These are phyloP conservation scores for Aspergillus homomorphus DNA, from an alignment of 495 filamentous ascomycete species.

Conservation along the genomic window DNA sequence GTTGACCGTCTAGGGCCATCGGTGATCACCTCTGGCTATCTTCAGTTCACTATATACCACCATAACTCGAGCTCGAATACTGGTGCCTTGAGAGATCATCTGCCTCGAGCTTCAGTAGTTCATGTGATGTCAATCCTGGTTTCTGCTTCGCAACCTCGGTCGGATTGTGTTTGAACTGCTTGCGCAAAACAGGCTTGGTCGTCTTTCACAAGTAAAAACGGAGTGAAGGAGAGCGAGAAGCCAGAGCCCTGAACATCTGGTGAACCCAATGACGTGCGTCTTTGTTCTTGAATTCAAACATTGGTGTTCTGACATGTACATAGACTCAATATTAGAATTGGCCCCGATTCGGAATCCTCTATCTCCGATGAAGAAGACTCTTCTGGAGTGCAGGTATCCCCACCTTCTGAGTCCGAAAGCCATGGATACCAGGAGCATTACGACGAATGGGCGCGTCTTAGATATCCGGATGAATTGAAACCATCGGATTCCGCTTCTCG, in stretches of 20 bases:
- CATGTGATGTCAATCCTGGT: not conserved
- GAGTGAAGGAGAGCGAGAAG: not conserved
- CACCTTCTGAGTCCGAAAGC: constrained; percentile 46
- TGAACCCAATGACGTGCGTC: constrained; percentile 20
- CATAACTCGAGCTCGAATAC: not conserved
- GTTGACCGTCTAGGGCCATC: not conserved
- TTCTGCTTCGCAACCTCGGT: not conserved
- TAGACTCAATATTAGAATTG: constrained; percentile 53
- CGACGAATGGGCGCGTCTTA: constrained; percentile 49
- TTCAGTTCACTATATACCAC: not conserved
- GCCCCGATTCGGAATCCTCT: constrained; percentile 44
- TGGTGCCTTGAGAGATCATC: not conserved
- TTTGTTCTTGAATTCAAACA: not conserved
- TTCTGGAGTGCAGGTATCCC: constrained; percentile 50
- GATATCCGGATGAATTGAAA: constrained; percentile 65
- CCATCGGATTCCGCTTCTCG: constrained; percentile 82
- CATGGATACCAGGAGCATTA: constrained; percentile 49
- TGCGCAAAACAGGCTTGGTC: not conserved
- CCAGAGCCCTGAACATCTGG: not conserved
- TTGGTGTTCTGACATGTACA: constrained; percentile 10
- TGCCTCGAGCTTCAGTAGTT: not conserved
- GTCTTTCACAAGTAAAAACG: not conserved
- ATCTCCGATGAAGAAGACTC: constrained; percentile 53
- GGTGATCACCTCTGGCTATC: not conserved
- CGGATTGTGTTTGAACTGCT: not conserved